Evolutionary conservation across 257 asterid species (phyloP), one percentile per base, ranked within the genome.

Genomic region (Thymus quinquecostatus): DNA sequence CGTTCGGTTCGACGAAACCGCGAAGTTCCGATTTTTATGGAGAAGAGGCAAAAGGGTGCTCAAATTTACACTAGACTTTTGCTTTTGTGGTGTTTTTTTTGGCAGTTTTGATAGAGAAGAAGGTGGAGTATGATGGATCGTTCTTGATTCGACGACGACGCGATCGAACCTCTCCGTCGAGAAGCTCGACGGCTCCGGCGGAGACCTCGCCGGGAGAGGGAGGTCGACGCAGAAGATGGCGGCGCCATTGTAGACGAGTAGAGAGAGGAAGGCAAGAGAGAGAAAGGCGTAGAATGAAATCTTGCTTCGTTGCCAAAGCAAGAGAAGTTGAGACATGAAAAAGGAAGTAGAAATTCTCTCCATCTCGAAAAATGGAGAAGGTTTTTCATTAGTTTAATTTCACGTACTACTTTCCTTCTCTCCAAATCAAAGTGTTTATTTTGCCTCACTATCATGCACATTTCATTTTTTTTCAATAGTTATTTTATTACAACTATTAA

Each of bases 241-340:
- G 60, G 84, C 81, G 65, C 83, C 72, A 55, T 90, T 89, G 43
- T 84, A 87, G 64, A 86, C 89, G 74, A 92, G 58, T 33, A 89
- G 93, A 62, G 77, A 77, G 49, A 92, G 79, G 34, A 87, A 77
- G 33, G 80, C 51, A 50, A 86, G 69, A 53, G 95, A 83, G 48
- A 75, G 28, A 53, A 86, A 64, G 60, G 86, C 88, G 68, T 30
- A 86, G 67, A 85, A 60, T 30, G 95, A 82, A 72, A 70, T 78
- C 57, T 69, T 87, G 68, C 71, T 73, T 67, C 77, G 79, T 32
- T 78, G 80, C 74, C 78, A 57, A 67, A 78, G 69, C 69, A 50
- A 28, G 66, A 75, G 81, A 81, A 80, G 63, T 41, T 73, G 79
- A 77, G 74, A 72, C 48, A 68, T 64, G 79, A 63, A 21, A 70